Evolutionary conservation across 768 basidiomycete species (phyloP), one percentile per base, ranked within the genome.

Genomic region (Tylopilus sp.): DNA sequence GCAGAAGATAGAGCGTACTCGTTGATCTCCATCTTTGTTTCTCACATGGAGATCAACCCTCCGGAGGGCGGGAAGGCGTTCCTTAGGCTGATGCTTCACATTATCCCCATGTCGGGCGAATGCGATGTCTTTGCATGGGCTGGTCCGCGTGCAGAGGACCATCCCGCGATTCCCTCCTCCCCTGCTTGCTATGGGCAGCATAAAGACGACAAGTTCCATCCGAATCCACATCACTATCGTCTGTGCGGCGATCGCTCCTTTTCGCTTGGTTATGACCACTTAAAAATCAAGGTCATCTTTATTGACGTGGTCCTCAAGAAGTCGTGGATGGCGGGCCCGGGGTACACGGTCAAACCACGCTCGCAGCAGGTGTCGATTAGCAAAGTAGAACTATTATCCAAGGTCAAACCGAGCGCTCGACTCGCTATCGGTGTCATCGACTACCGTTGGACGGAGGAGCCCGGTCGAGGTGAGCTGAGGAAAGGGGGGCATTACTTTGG

Each of bases 111-210:
- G 11, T 44, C 52, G 6, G 35, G 22, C 18, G 42, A 52, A 30
- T 43, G 40, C 35, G 51, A 52, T 11, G 35, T 43, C 25, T 52
- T 52, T 38, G 48, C 51, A 12, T 52, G 51, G 51, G 51, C 47
- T 7, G 51, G 41, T 5, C 25, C 7, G 12, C 17, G 42, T 10
- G 42, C 48, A 31, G 18, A 26, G 4, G 42, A 17, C 36, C 52
- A 53, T 21, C 52, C 52, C 2, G 49, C 49, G 15, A 39, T 51
- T 33, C 52, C 52, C 3, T 53, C 48, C 15, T 53, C 52, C 10
- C 48, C 52, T 21, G 42, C 23, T 1, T 51, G 52, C 36, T 53
- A 44, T n/a, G 41, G 52, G 9, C 18, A 53, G 20, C 36, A 35
- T 6, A 35, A 38, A 15, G 42, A 51, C 38, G 23, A 30, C 5